Conservation (phyloP, 345 rosid species). For the Lepidium didymum region DNA sequence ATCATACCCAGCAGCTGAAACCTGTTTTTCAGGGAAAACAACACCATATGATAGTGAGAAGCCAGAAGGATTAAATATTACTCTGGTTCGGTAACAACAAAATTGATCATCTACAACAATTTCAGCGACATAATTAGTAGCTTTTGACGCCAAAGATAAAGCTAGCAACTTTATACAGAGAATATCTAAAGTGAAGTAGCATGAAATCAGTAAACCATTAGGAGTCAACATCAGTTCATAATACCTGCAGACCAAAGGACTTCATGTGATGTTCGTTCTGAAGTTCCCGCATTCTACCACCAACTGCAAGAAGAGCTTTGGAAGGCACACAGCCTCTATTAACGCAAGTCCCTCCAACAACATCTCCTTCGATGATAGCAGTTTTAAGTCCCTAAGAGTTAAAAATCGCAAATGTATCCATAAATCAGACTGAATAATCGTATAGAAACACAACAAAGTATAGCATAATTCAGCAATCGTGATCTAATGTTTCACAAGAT, state of each 20-base stretch:
- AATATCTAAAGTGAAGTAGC: not conserved
- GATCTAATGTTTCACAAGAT: too few relatives aligned
- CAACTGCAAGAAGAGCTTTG: slow-evolving; percentile 92
- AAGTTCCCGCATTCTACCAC: slow-evolving; percentile 94
- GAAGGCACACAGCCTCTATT: slow-evolving; percentile 99
- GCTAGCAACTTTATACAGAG: not conserved
- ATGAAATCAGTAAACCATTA: not conserved
- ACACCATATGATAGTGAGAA: not conserved
- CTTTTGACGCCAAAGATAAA: not conserved
- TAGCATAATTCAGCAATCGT: not conserved
- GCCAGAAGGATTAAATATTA: not conserved
- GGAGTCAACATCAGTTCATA: not conserved
- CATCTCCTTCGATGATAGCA: slow-evolving; percentile 95
- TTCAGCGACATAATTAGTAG: not conserved
- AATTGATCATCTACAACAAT: not conserved
- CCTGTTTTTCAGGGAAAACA: slow-evolving; percentile 35
- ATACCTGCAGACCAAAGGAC: slow-evolving; percentile 92
- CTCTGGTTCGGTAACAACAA: not conserved
- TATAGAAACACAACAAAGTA: not conserved
- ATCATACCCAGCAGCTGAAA: slow-evolving; percentile 88
- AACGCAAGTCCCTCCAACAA: slow-evolving; percentile 96
- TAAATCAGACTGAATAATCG: not conserved
- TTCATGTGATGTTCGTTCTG: slow-evolving; percentile 94
- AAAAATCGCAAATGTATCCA: not conserved
- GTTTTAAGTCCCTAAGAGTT: slow-evolving; percentile 75